phyloP scores from a whole-genome alignment of 1,284 basidiomycete species.

The Ustilago trichophora region DNA sequence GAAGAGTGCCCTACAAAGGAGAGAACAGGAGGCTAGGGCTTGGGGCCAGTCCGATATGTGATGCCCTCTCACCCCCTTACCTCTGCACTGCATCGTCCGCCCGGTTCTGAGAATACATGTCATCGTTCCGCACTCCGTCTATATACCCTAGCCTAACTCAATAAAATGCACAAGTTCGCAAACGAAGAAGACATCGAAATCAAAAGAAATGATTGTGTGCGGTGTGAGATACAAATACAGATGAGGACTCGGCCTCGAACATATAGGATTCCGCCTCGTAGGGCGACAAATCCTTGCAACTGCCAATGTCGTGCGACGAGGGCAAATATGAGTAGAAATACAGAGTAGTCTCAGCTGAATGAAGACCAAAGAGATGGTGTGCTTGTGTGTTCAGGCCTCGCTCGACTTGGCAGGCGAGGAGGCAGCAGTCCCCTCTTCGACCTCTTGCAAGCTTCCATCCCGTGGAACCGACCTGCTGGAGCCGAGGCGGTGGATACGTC shows the following conservation, averaged over 20 bases:
- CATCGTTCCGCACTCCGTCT: no score
- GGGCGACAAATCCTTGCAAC: no score
- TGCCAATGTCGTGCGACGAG: no score
- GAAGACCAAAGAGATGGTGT: not conserved
- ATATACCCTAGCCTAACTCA: no score
- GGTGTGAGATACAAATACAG: conserved; percentile 32
- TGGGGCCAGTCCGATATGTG: conserved; percentile 52
- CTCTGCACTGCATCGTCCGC: no score
- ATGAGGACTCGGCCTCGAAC: conserved; percentile 1
- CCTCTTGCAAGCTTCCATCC: conserved; percentile 27
- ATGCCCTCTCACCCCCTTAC: no score
- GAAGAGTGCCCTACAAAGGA: conserved; percentile 19
- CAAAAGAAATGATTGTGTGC: not conserved
- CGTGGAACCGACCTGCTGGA: conserved; percentile 33
- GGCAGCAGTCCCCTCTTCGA: conserved; percentile 7
- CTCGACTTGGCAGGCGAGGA: conserved; percentile 2
- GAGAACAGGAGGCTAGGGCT: conserved; percentile 39
- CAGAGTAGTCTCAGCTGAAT: no score
- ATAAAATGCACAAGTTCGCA: no score
- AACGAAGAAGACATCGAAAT: no score
- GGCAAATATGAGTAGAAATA: no score
- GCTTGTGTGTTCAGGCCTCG: not conserved
- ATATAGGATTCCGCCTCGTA: no score
- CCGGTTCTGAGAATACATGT: no score
- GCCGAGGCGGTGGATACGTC: conserved; percentile 31